phyloP scores from a whole-genome alignment of 1,284 basidiomycete species.

The Erythrobasidium hasegawianum region DNA sequence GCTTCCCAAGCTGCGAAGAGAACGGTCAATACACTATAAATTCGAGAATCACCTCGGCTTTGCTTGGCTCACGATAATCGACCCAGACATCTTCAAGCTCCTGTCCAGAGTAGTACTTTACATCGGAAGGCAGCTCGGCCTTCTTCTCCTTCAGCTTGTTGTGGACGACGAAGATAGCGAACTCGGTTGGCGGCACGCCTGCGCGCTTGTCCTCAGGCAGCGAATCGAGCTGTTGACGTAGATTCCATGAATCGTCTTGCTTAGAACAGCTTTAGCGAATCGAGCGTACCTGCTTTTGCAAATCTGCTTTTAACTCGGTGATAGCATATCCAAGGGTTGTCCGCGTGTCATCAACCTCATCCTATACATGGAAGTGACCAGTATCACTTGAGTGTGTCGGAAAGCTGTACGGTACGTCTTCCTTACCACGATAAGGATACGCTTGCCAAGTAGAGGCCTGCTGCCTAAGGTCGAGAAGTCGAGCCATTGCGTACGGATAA shows the following conservation, averaged over 20 bases:
- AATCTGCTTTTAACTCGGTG: slow-evolving; percentile 77
- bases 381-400: neutral
- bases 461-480: slow-evolving; percentile 61
- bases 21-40: too few species aligned
- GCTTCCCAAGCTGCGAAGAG: slow-evolving; percentile 24
- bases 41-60: neutral
- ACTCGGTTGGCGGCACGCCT: slow-evolving; percentile 57
- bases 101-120: slow-evolving; percentile 56
- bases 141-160: slow-evolving; percentile 86
- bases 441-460: slow-evolving; percentile 65
- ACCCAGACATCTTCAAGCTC: slow-evolving; percentile 32
- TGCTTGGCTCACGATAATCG: slow-evolving; percentile 36
- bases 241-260: neutral
- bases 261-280: neutral
- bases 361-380: slow-evolving; percentile 54
- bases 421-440: slow-evolving; percentile 77
- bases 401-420: slow-evolving; percentile 35
- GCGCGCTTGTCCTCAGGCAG: slow-evolving; percentile 56
- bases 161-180: slow-evolving; percentile 86
- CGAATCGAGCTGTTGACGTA: slow-evolving; percentile 31
- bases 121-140: slow-evolving; percentile 63
- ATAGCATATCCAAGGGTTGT: slow-evolving; percentile 68
- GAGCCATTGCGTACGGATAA: slow-evolving; percentile 84
- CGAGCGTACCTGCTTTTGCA: slow-evolving; percentile 61
- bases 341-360: slow-evolving; percentile 90